A percentile compares a stretch with the other conserved stretches of the same genome.
Evolutionary conservation across 1,284 basidiomycete species (phyloP).

Genomic region (Ustilago crameri): DNA sequence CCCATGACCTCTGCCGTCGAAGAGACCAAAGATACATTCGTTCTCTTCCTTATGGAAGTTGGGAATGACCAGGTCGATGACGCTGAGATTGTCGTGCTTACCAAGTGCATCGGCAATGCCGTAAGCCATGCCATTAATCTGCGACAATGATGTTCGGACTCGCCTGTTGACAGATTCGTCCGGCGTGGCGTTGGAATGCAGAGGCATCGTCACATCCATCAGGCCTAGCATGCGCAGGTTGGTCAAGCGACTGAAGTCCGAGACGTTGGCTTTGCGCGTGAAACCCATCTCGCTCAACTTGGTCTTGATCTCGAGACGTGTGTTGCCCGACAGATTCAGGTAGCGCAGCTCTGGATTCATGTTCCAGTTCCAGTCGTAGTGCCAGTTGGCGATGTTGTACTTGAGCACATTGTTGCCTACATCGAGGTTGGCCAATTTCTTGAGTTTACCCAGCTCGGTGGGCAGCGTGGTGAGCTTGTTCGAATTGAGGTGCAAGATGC

Average conservation of each 20-base stretch:
- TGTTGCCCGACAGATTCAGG: conserved; percentile 87
- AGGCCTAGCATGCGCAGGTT: conserved; percentile 89
- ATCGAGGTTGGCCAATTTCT: conserved; percentile 84
- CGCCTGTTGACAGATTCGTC: conserved; percentile 92
- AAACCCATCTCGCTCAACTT: conserved; percentile 66
- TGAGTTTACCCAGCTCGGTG: conserved; percentile 85
- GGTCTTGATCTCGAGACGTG: conserved; percentile 86
- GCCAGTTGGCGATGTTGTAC: conserved; percentile 98
- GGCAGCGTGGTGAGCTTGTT: conserved; percentile 94
- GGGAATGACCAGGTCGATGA: conserved; percentile 93
- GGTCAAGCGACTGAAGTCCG: conserved; percentile 85
- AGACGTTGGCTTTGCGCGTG: conserved; percentile 71
- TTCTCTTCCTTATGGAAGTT: conserved; percentile 81
- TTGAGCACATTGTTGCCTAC: conserved; percentile 93
- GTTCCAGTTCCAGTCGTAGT: conserved; percentile 99
- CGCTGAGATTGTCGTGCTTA: conserved; percentile 73
- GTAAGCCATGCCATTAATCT: conserved; percentile 92
- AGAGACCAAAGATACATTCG: conserved; percentile 96
- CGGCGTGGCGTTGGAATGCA: conserved; percentile 72
- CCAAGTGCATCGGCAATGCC: conserved; percentile 97
- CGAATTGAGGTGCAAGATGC: conserved; percentile 84
- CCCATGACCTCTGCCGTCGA: conserved; percentile 75
- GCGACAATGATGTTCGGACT: conserved; percentile 89
- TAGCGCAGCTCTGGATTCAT: conserved; percentile 93
- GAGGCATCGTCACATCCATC: conserved; percentile 90